Percentiles rank a stretch among this genome's conserved stretches.
Evolutionary conservation across 2,329 filamentous ascomycete genomes (phyloP).

Genomic region (Alternaria angustiovoidea): DNA sequence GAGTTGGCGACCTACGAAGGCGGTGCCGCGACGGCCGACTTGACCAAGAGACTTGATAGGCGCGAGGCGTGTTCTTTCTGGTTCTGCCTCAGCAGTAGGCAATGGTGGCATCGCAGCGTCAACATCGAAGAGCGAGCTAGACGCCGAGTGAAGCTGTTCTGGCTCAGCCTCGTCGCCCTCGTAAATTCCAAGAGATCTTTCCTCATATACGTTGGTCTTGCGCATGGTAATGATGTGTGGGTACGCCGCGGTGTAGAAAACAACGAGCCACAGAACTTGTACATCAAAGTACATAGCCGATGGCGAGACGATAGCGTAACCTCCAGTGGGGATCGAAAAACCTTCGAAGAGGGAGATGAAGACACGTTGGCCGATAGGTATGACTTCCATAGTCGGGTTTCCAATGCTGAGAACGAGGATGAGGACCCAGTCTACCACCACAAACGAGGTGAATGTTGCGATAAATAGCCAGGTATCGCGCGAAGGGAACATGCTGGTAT

Average conservation of each 20-base stretch:
- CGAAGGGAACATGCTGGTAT: conserved; percentile 33
- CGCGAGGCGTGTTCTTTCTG: conserved; percentile 15
- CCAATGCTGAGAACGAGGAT: conserved; percentile 31
- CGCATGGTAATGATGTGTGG: conserved; percentile 36
- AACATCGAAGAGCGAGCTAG: conserved; percentile 30
- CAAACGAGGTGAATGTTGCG: conserved; percentile 28
- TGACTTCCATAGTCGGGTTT: conserved; percentile 31
- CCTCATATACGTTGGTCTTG: conserved; percentile 33
- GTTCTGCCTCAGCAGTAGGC: conserved; percentile 11
- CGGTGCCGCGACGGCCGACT: conserved; percentile 26
- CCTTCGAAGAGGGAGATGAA: conserved; percentile 34
- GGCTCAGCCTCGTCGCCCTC: conserved; percentile 29
- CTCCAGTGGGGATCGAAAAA: conserved; percentile 34
- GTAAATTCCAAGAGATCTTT: conserved; percentile 29
- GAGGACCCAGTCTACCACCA: conserved; percentile 29
- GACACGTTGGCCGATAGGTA: conserved; percentile 29
- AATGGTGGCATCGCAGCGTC: conserved; percentile 21
- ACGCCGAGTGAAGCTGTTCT: conserved; percentile 32
- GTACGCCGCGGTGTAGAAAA: conserved; percentile 33
- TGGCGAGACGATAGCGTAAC: conserved; percentile 31
- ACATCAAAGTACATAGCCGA: conserved; percentile 32
- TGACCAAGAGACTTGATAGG: conserved; percentile 15
- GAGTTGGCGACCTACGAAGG: conserved; percentile 31
- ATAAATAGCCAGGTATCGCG: conserved; percentile 32
- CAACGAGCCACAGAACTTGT: conserved; percentile 31